Conservation (phyloP, 345 rosid species). For the Citrus sp. region DNA sequence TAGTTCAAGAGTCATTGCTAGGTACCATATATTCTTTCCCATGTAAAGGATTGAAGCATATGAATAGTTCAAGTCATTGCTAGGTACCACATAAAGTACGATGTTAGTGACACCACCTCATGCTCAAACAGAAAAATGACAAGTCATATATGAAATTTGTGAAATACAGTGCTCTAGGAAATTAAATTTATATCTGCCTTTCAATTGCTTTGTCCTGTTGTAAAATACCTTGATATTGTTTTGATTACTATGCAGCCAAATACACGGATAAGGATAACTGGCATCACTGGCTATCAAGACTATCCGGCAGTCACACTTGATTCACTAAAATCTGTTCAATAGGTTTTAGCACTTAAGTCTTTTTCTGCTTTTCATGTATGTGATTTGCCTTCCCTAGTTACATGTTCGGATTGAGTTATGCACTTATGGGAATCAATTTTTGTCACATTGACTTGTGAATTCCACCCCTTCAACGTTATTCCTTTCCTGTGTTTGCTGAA, state of each 20-base stretch:
- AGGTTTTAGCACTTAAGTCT: background rate
- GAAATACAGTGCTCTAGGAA: background rate
- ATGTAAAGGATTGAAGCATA: no score
- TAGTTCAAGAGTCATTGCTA: background rate
- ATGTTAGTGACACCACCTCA: background rate
- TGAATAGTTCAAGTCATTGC: background rate
- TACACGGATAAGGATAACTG: constrained; percentile 76
- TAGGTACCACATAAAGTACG: background rate
- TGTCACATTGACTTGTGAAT: background rate
- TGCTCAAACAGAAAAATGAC: background rate
- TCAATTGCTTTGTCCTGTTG: background rate
- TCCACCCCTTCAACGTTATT: background rate
- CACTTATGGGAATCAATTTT: background rate
- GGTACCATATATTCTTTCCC: no score
- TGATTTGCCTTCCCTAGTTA: constrained; percentile 13
- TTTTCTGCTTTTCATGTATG: constrained; percentile 13
- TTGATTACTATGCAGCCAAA: constrained; percentile 60
- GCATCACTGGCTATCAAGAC: constrained; percentile 81
- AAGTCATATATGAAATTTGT: background rate
- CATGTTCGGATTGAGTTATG: background rate
- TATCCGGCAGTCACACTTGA: constrained; percentile 56
- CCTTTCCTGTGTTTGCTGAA: background rate
- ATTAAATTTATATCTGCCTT: background rate
- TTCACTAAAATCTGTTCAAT: constrained; percentile 11
- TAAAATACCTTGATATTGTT: constrained; percentile 1